A percentile compares a stretch with the other conserved stretches of the same genome.
These are phyloP conservation scores for Rhynchosporium graminicola DNA, from an alignment of 2,329 filamentous ascomycete species.

Conservation along the genomic window DNA sequence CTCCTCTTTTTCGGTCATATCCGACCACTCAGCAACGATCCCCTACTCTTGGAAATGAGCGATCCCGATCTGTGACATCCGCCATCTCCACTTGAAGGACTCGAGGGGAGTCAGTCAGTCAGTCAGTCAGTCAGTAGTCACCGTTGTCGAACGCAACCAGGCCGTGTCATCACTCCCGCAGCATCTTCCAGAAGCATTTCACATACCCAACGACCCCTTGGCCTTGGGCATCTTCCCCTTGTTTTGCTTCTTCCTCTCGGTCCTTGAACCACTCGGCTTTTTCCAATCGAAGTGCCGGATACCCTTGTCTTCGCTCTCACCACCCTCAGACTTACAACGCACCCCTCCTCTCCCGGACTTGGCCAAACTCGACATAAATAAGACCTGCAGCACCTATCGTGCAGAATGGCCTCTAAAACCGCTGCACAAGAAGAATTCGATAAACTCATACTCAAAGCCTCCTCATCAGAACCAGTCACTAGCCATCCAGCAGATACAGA, in stretches of 20 bases:
- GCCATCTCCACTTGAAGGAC: background rate
- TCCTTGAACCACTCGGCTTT: background rate
- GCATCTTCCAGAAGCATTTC: constrained; percentile 11
- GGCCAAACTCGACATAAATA: constrained; percentile 20
- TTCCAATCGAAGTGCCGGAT: constrained; percentile 4
- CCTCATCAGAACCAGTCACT: constrained; percentile 28
- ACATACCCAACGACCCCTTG: background rate
- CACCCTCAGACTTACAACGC: background rate
- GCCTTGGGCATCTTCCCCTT: background rate
- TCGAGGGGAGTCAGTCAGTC: background rate
- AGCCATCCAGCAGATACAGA: constrained; percentile 59
- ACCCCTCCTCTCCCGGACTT: background rate
- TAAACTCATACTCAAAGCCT: constrained; percentile 59
- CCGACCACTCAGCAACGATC: background rate
- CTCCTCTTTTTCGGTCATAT: constrained; percentile 10
- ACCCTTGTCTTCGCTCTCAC: background rate
- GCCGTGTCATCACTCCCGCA: background rate
- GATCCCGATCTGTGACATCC: constrained; percentile 7
- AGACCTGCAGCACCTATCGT: constrained; percentile 25
- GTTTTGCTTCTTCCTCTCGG: background rate
- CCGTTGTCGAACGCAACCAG: background rate
- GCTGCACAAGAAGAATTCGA: constrained; percentile 69
- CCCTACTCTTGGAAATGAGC: constrained; percentile 5
- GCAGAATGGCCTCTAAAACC: constrained; percentile 46
- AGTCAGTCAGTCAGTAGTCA: too few species aligned